These are phyloP conservation scores for Metschnikowia vanudenii DNA, from an alignment of 805 yeast genomes.

Conservation along the genomic window DNA sequence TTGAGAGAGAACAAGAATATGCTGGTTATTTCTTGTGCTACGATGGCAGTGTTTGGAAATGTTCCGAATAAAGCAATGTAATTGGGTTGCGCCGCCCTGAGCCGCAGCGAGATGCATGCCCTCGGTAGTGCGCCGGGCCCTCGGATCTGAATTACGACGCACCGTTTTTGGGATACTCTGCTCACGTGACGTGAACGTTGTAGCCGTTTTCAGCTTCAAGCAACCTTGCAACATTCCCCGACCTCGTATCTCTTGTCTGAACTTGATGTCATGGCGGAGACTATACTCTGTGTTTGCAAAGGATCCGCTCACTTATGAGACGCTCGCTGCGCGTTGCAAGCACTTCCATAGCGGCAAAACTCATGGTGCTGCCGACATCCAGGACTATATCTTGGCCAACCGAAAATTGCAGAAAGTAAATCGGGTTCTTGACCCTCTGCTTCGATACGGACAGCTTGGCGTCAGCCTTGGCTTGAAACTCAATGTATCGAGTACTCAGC, in stretches of 20 bases:
- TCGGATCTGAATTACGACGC: background rate
- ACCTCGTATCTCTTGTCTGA: background rate
- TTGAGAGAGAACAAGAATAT: background rate
- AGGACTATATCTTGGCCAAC: conserved; percentile 18
- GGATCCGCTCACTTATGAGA: conserved; percentile 18
- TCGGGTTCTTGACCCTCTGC: conserved; percentile 4
- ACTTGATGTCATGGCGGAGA: conserved; percentile 8
- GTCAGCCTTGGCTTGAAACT: conserved; percentile 10
- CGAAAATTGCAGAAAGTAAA: conserved; percentile 15
- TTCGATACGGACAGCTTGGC: background rate
- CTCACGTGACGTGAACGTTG: background rate
- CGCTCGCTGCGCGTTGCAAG: conserved; percentile 11
- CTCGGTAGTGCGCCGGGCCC: background rate
- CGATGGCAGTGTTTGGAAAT: conserved; percentile 2
- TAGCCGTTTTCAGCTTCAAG: background rate
- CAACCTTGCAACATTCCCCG: background rate
- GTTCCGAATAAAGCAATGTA: conserved; percentile 2
- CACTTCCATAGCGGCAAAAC: conserved; percentile 5
- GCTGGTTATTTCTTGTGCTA: background rate
- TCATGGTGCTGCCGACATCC: conserved; percentile 8
- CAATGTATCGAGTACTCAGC: conserved; percentile 13
- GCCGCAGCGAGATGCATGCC: background rate
- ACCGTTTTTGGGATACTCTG: background rate
- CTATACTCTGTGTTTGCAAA: conserved; percentile 8
- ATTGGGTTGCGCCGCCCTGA: background rate